A percentile compares a stretch with the other conserved stretches of the same genome.
Conservation (phyloP, 2,329 filamentous ascomycete species). For the Aspergillus eucalypticola region DNA sequence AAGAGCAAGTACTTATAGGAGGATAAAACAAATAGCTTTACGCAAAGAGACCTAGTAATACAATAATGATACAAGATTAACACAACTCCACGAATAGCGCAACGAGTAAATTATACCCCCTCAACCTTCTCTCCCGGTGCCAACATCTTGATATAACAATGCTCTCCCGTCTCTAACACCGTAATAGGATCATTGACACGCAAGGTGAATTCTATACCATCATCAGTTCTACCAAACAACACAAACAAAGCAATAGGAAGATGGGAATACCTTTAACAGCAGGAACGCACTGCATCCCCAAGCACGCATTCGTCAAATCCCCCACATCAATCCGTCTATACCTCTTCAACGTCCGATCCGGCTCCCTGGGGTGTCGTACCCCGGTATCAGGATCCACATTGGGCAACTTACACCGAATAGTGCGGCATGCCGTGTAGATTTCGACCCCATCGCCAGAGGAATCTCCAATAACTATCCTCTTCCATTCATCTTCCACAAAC, state of each 20-base stretch:
- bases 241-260: not conserved
- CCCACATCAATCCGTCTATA: constrained; percentile 56
- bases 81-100: too few relatives aligned
- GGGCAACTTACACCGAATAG: constrained; percentile 58
- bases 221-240: not conserved
- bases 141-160: constrained; percentile 47
- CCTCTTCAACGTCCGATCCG: constrained; percentile 50
- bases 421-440: constrained; percentile 57
- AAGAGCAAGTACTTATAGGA: too few relatives aligned
- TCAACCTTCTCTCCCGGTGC: constrained; percentile 35
- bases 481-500: constrained; percentile 61
- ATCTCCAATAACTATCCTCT: constrained; percentile 40
- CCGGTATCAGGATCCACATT: constrained; percentile 61
- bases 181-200: constrained; percentile 42
- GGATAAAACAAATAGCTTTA: too few relatives aligned
- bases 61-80: not conserved
- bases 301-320: constrained; percentile 49
- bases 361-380: constrained; percentile 49
- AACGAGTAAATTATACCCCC: constrained; percentile 21
- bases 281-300: constrained; percentile 56
- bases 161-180: constrained; percentile 45
- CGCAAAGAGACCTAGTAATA: too few relatives aligned
- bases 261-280: constrained; percentile 23
- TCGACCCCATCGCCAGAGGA: constrained; percentile 23
- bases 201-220: constrained; percentile 32